Evolutionary conservation across 1,284 basidiomycete species (phyloP).

Genomic region (Rhodofomes roseus): DNA sequence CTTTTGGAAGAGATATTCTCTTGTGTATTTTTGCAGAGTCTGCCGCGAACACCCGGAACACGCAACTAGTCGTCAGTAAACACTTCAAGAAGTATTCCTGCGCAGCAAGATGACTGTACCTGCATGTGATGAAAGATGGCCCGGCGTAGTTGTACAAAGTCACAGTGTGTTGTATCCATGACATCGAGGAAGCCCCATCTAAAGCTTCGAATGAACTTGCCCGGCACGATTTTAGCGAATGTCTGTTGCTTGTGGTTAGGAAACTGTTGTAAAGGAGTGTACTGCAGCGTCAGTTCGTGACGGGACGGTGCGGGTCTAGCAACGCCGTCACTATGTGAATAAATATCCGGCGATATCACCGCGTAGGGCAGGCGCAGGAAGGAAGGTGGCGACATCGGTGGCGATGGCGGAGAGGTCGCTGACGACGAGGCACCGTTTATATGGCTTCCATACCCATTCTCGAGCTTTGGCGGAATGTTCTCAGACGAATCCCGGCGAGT

Average conservation of each 20-base stretch:
- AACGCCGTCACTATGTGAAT: slow-evolving; percentile 78
- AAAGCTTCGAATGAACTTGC: slow-evolving; percentile 65
- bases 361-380: slow-evolving; percentile 70
- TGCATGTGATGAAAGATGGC: slow-evolving; percentile 82
- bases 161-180: slow-evolving; percentile 70
- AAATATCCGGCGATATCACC: slow-evolving; percentile 74
- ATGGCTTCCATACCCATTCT: slow-evolving; percentile 45
- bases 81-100: slow-evolving; percentile 18
- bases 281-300: slow-evolving; percentile 66
- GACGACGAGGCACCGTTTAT: slow-evolving; percentile 47
- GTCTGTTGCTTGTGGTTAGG: slow-evolving; percentile 23
- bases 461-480: slow-evolving; percentile 35
- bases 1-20: slow-evolving; percentile 77
- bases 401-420: slow-evolving; percentile 55
- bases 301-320: slow-evolving; percentile 48
- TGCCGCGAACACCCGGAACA: slow-evolving; percentile 25
- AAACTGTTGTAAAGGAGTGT: slow-evolving; percentile 51
- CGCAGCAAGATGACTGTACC: slow-evolving; percentile 39
- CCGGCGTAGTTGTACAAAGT: slow-evolving; percentile 68
- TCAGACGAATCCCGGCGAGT: slow-evolving; percentile 34
- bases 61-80: slow-evolving; percentile 14
- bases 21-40: slow-evolving; percentile 80
- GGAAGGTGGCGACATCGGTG: slow-evolving; percentile 48
- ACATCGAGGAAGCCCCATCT: slow-evolving; percentile 80
- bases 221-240: slow-evolving; percentile 46